Conservation (phyloP, 1,284 basidiomycete species). For the Gymnopus androsaceus region DNA sequence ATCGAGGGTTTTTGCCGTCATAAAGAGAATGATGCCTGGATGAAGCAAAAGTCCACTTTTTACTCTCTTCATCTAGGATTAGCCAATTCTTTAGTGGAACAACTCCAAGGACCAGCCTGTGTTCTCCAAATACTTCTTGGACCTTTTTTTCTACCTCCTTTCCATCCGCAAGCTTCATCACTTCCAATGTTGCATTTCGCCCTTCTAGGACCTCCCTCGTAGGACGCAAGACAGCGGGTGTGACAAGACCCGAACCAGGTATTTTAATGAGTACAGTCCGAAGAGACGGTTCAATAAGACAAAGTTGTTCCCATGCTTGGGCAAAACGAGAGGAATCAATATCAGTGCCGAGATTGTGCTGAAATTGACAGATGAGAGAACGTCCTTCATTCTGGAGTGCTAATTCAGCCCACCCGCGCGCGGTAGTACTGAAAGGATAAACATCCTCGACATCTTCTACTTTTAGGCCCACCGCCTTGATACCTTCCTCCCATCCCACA, state of each 20-base stretch:
- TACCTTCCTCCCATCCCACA: background rate
- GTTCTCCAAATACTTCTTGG: conserved; percentile 1
- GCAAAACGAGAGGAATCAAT: conserved; percentile 7
- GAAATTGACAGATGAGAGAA: background rate
- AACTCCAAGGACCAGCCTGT: background rate
- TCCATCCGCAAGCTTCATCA: background rate
- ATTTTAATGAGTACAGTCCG: conserved; percentile 9
- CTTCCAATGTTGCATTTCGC: background rate
- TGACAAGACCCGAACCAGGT: background rate
- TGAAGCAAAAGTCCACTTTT: conserved; percentile 3
- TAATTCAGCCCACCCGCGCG: conserved; percentile 1
- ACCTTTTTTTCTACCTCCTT: background rate
- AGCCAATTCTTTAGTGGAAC: conserved; percentile 4
- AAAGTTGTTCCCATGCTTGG: conserved; percentile 8
- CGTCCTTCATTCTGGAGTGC: conserved; percentile 6
- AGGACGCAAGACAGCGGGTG: background rate
- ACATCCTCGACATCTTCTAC: conserved; percentile 10
- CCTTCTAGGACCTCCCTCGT: background rate
- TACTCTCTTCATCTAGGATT: background rate
- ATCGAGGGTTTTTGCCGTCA: background rate
- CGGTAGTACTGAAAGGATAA: conserved; percentile 2
- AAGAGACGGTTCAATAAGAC: conserved; percentile 5
- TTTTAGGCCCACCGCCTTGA: background rate
- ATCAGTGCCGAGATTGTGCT: conserved; percentile 3
- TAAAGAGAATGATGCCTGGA: conserved; percentile 11